phyloP scores from a whole-genome alignment of 2,329 filamentous ascomycete species.

The Cladophialophora carrionii region DNA sequence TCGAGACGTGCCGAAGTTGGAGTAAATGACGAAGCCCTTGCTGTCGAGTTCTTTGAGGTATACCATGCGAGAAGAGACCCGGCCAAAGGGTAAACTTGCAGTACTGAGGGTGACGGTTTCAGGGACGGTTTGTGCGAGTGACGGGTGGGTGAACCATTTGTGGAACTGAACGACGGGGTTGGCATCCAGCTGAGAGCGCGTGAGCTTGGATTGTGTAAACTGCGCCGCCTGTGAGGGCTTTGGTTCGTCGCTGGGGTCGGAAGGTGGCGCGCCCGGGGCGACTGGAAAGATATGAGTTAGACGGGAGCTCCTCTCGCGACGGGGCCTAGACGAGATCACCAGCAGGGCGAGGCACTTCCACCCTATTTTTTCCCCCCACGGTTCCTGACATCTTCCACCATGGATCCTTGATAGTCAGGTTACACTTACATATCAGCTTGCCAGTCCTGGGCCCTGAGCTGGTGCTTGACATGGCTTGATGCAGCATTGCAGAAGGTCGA shows the following conservation, averaged over 20 bases:
- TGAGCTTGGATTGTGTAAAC: constrained; percentile 70
- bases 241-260: constrained; percentile 12
- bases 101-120: constrained; percentile 90
- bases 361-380: neutral
- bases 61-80: constrained; percentile 81
- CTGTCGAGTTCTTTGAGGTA: constrained; percentile 94
- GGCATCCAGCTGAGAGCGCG: constrained; percentile 61
- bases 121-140: constrained; percentile 69
- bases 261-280: constrained; percentile 6
- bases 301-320: neutral
- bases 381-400: neutral
- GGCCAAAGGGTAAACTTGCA: constrained; percentile 77
- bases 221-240: constrained; percentile 62
- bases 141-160: constrained; percentile 80
- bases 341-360: neutral
- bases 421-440: constrained; percentile 45
- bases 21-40: constrained; percentile 85
- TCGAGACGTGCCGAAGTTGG: constrained; percentile 80
- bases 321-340: neutral
- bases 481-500: constrained; percentile 23
- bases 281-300: constrained; percentile 11
- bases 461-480: constrained; percentile 27
- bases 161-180: constrained; percentile 84
- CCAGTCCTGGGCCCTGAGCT: constrained; percentile 13
- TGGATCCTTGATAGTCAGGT: too few species aligned